Evolutionary conservation across 1,139 yeast genomes (phyloP), one percentile per base, ranked within the genome.

Genomic region (Yamadazyma buinensis): DNA sequence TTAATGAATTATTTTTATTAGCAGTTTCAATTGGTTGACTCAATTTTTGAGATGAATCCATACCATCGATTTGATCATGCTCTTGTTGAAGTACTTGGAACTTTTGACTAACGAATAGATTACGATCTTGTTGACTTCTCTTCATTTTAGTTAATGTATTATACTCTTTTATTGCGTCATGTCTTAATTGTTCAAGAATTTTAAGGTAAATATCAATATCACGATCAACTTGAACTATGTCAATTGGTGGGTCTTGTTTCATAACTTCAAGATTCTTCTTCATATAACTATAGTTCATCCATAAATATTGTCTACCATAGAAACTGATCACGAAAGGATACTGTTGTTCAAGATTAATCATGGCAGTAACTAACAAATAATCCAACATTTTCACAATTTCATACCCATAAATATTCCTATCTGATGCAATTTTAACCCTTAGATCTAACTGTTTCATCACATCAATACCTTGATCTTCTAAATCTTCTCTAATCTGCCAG

Each of bases 251-350:
- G 13, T 24, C 15, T 19, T n/a, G n/a, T n/a, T 30, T 26, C 12
- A 24, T 24, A 2, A 26, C 5, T 20, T 19, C 28, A 20, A 47
- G 20, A 26, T 37, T 44, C 24, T 39, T 36, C 14, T 36, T 37
- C 13, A 43, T 29, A 44, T 48, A 44, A 12, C 39, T 40, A 44
- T 59, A 56, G 44, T 63, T 64, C 19, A 51, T 35, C 23, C 41
- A 40, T 30, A 66, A 49, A 21, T 54, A 43, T 13, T 43, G 48
- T 22, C 72, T 47, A 1, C 70, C 70, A 37, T 57, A 53, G 19
- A 45, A 49, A n/a, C 72, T 64, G 37, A 67, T 66, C 2, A 63
- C 55, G 12, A 64, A 49, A 1, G 75, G 75, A 31, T 46, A 56
- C 28, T 37, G 35, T 27, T 34, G 38, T 41, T 67, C 74, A 19